phyloP scores from a whole-genome alignment of 306 rosid species.

The Lablab purpureus region DNA sequence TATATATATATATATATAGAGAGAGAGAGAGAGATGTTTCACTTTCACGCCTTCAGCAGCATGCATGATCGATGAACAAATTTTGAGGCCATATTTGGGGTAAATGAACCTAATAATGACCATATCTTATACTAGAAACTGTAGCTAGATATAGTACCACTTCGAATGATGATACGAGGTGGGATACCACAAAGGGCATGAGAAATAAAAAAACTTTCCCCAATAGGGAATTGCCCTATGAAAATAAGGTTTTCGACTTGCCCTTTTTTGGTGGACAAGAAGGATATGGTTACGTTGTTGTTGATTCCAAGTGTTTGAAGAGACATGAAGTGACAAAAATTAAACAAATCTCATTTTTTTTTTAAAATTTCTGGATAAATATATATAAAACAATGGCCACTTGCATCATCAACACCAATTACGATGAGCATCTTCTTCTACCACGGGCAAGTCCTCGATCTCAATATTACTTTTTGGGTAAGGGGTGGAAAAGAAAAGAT shows the following conservation, averaged over 20 bases:
- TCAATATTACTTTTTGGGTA: background rate
- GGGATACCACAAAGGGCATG: constrained; percentile 49
- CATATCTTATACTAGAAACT: constrained; percentile 20
- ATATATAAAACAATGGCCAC: constrained; percentile 35
- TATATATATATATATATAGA: no score
- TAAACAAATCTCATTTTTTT: background rate
- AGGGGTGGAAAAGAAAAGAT: background rate
- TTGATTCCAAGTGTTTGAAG: constrained; percentile 43
- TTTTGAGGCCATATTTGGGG: constrained; percentile 16
- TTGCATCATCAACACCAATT: constrained; percentile 41
- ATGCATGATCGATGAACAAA: background rate
- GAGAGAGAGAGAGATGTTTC: no score
- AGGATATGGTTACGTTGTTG: constrained; percentile 36
- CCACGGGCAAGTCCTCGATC: background rate
- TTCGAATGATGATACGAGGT: constrained; percentile 45
- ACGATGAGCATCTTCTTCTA: constrained; percentile 57
- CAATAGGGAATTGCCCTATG: constrained; percentile 48
- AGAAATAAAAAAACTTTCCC: constrained; percentile 40
- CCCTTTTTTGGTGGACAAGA: constrained; percentile 57
- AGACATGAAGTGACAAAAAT: constrained; percentile 14
- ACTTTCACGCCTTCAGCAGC: background rate
- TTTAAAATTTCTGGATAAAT: constrained; percentile 36
- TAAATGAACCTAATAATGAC: background rate
- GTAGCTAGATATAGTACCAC: background rate
- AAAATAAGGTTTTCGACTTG: constrained; percentile 48